Percentiles rank a stretch among this genome's conserved stretches.
phyloP scores from a whole-genome alignment of 768 basidiomycete genomes.

The Daedaleopsis sinensis region DNA sequence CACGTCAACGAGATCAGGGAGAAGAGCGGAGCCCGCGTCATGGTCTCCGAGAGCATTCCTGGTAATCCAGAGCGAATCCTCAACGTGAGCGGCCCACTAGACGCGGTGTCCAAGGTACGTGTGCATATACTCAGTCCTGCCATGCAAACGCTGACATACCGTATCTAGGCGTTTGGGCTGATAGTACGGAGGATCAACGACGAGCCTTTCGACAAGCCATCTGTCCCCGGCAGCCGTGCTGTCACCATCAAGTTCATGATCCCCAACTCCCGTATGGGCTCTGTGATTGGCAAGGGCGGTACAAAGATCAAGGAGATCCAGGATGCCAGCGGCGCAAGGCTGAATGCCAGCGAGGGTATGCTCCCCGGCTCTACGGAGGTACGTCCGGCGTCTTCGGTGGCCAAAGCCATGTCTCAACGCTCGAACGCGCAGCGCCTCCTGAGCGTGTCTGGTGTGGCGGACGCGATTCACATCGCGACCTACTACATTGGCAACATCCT shows the following conservation, averaged over 20 bases:
- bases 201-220: conserved; percentile 97
- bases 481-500: conserved; percentile 99
- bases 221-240: conserved; percentile 95
- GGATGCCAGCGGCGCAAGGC: conserved; percentile 92
- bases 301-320: conserved; percentile 99
- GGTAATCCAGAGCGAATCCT: conserved; percentile 99
- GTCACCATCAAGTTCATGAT: conserved; percentile 99
- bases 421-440: conserved; percentile 75
- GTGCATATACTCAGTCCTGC: conserved; percentile 3
- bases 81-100: conserved; percentile 93
- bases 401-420: conserved; percentile 5
- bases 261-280: conserved; percentile 98
- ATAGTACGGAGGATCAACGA: conserved; percentile 99
- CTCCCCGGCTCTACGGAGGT: conserved; percentile 99
- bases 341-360: conserved; percentile 98
- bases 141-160: not conserved
- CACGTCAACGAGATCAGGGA: conserved; percentile 99
- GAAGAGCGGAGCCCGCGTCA: conserved; percentile 94
- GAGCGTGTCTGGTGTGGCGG: conserved; percentile 97
- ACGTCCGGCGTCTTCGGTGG: conserved; percentile 24
- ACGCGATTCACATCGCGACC: conserved; percentile 98
- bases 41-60: conserved; percentile 97
- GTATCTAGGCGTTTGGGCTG: conserved; percentile 87
- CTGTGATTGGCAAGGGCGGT: conserved; percentile 96
- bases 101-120: conserved; percentile 96